phyloP scores from a whole-genome alignment of 2,329 filamentous ascomycete species.

The Penicillium sp. region DNA sequence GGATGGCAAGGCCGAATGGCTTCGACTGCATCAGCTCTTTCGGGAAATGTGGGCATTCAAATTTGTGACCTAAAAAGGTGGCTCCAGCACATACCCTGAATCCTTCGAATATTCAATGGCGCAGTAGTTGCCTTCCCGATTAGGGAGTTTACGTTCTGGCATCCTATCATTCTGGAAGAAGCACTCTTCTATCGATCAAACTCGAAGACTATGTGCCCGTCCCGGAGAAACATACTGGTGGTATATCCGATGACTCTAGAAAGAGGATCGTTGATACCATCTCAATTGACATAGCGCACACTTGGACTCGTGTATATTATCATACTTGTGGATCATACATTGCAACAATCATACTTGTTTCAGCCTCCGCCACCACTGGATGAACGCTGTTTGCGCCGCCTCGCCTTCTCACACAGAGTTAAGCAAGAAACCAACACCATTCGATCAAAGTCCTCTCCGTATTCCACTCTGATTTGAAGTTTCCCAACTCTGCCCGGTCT shows the following conservation, averaged over 20 bases:
- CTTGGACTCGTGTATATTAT: neutral
- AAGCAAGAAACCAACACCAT: slow-evolving; percentile 21
- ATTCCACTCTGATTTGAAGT: slow-evolving; percentile 18
- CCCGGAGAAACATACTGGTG: neutral
- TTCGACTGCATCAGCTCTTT: too few species aligned
- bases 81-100: neutral
- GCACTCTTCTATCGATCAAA: neutral
- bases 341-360: neutral
- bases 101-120: neutral
- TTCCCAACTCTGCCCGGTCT: slow-evolving; percentile 15
- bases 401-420: slow-evolving; percentile 19
- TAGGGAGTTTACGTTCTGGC: neutral
- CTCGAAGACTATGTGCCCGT: neutral
- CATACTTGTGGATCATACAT: neutral
- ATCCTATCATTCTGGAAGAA: neutral
- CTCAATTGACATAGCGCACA: neutral
- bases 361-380: slow-evolving; percentile 16
- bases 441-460: slow-evolving; percentile 18
- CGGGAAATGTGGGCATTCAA: neutral
- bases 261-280: neutral
- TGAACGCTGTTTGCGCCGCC: slow-evolving; percentile 7
- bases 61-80: neutral
- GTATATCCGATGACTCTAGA: neutral
- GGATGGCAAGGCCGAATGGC: too few species aligned
- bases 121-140: neutral